These are phyloP conservation scores for Colletotrichum sojae DNA, from an alignment of 2,329 filamentous ascomycete species.

Conservation along the genomic window DNA sequence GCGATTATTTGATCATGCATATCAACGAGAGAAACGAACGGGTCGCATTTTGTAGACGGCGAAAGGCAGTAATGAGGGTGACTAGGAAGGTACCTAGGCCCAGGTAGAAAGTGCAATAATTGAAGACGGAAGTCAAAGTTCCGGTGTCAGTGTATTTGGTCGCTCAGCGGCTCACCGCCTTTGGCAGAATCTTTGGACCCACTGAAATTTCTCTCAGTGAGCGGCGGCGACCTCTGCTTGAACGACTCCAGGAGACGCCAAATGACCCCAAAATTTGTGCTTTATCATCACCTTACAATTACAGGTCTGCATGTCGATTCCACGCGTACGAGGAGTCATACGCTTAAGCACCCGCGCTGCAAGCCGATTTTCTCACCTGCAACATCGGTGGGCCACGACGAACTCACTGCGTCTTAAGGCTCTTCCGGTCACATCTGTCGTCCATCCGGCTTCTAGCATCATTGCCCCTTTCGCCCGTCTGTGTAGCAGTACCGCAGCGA, in stretches of 20 bases:
- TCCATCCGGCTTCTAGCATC: slow-evolving; percentile 2
- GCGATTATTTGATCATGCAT: slow-evolving; percentile 1
- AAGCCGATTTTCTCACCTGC: slow-evolving; percentile 6
- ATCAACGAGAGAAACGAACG: background rate
- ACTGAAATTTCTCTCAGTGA: slow-evolving; percentile 42
- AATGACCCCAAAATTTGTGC: slow-evolving; percentile 10
- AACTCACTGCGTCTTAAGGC: background rate
- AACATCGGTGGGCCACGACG: background rate
- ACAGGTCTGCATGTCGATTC: slow-evolving; percentile 32
- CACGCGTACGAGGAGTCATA: slow-evolving; percentile 10
- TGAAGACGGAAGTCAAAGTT: background rate
- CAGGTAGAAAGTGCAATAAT: background rate
- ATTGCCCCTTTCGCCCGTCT: slow-evolving; percentile 17
- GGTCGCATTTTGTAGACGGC: background rate
- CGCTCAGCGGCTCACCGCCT: slow-evolving; percentile 26
- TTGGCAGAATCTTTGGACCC: slow-evolving; percentile 39
- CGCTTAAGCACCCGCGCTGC: slow-evolving; percentile 32
- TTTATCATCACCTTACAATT: background rate
- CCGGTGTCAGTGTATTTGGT: slow-evolving; percentile 5
- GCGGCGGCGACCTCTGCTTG: slow-evolving; percentile 6
- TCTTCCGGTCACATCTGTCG: background rate
- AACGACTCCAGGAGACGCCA: slow-evolving; percentile 17
- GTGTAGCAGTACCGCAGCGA: slow-evolving; percentile 12
- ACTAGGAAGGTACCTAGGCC: too few relatives aligned
- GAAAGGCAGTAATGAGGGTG: background rate